Conservation (phyloP, 306 rosid species). For the Pueraria montana region DNA sequence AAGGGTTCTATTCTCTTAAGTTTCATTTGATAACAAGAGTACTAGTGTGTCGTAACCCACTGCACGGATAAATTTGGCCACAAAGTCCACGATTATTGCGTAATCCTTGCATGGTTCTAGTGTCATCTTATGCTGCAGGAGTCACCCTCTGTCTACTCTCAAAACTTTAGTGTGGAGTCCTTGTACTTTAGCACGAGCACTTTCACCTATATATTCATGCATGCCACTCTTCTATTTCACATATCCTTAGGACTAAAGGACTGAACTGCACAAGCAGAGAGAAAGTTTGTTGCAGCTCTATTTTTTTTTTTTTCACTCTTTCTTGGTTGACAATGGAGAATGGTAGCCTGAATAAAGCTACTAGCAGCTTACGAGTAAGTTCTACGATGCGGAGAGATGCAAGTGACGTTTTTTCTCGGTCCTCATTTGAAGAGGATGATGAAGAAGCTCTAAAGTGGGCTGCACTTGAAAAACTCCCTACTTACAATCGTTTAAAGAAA, state of each 20-base stretch:
- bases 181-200: background rate
- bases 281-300: background rate
- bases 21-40: constrained; percentile 20
- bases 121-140: background rate
- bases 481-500: constrained; percentile 69
- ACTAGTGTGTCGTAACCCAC: no score
- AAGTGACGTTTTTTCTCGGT: constrained; percentile 61
- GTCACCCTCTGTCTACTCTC: background rate
- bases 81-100: background rate
- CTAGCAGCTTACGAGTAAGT: constrained; percentile 38
- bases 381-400: constrained; percentile 58
- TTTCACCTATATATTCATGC: constrained; percentile 28
- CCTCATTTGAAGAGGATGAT: constrained; percentile 54
- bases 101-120: background rate
- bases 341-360: constrained; percentile 45
- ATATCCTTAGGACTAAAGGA: background rate
- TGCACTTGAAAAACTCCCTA: constrained; percentile 76
- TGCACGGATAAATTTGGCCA: constrained; percentile 26
- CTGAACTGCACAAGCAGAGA: background rate
- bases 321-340: constrained; percentile 46
- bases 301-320: background rate
- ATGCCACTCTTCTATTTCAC: constrained; percentile 11
- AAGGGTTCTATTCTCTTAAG: background rate
- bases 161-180: background rate
- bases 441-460: constrained; percentile 83